phyloP scores from a whole-genome alignment of 2,329 filamentous ascomycete genomes.

The Colletotrichum higginsianum region DNA sequence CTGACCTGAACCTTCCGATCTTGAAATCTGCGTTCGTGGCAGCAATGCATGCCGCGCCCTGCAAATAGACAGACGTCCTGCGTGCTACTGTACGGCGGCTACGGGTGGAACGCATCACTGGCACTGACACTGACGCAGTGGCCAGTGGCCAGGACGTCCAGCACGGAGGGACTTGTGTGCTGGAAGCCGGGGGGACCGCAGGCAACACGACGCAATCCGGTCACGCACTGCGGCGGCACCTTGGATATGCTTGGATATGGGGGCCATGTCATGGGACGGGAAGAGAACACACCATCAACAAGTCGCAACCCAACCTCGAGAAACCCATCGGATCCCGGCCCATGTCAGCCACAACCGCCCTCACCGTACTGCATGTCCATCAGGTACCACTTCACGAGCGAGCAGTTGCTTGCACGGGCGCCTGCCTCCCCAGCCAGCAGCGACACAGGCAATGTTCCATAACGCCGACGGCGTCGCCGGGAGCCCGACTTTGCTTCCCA shows the following conservation, averaged over 20 bases:
- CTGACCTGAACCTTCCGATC: constrained; percentile 1
- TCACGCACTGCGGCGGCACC: not conserved
- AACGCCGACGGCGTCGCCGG: constrained; percentile 35
- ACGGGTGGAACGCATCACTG: constrained; percentile 8
- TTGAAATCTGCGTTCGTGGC: not conserved
- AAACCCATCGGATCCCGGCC: constrained; percentile 5
- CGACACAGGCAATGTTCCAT: constrained; percentile 18
- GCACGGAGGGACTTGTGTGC: not conserved
- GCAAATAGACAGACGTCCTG: not conserved
- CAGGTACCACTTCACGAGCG: not conserved
- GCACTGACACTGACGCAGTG: not conserved
- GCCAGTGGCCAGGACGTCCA: constrained; percentile 2
- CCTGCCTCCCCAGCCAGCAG: not conserved
- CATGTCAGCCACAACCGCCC: not conserved
- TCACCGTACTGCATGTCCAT: not conserved
- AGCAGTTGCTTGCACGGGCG: too few species aligned
- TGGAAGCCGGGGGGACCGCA: constrained; percentile 13
- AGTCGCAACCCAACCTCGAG: not conserved
- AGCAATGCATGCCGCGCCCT: not conserved
- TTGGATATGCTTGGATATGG: not conserved
- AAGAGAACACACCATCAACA: not conserved
- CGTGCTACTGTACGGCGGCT: not conserved
- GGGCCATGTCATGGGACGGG: not conserved
- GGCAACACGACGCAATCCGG: not conserved
- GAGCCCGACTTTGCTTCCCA: constrained; percentile 7